Evolutionary conservation across 1,139 yeast species (phyloP).

Genomic region (Spathaspora sp.): DNA sequence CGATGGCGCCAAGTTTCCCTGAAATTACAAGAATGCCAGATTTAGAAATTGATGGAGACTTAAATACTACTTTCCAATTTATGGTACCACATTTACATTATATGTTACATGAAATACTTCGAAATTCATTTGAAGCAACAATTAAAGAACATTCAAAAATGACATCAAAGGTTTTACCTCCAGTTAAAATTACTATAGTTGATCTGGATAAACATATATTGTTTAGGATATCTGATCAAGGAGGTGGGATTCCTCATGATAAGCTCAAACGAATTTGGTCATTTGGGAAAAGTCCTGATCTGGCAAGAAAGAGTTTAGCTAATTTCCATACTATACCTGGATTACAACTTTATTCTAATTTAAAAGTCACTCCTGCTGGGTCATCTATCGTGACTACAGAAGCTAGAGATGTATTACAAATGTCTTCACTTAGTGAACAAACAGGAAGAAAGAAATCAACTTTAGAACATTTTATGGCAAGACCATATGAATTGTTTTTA

Average conservation of each 20-base stretch:
- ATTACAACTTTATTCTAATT: conserved; percentile 40
- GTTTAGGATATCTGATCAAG: conserved; percentile 82
- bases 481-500: conserved; percentile 72
- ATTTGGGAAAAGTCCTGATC: conserved; percentile 65
- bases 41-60: conserved; percentile 67
- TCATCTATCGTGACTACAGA: conserved; percentile 31
- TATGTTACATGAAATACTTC: conserved; percentile 78
- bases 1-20: conserved; percentile 53
- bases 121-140: conserved; percentile 84
- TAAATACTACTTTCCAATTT: conserved; percentile 68
- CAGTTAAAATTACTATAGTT: conserved; percentile 69
- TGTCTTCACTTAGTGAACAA: conserved; percentile 41
- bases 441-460: conserved; percentile 36
- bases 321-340: conserved; percentile 74
- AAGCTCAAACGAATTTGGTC: conserved; percentile 74
- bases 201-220: conserved; percentile 65
- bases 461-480: conserved; percentile 50
- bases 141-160: conserved; percentile 40
- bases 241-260: conserved; percentile 76
- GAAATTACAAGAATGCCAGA: conserved; percentile 66
- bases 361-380: conserved; percentile 41
- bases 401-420: conserved; percentile 21
- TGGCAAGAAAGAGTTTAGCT: conserved; percentile 55
- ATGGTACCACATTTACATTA: conserved; percentile 85
- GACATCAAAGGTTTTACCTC: conserved; percentile 49